phyloP scores from a whole-genome alignment of 352 stramenopile species.

The Heterotrichella gracilis region DNA sequence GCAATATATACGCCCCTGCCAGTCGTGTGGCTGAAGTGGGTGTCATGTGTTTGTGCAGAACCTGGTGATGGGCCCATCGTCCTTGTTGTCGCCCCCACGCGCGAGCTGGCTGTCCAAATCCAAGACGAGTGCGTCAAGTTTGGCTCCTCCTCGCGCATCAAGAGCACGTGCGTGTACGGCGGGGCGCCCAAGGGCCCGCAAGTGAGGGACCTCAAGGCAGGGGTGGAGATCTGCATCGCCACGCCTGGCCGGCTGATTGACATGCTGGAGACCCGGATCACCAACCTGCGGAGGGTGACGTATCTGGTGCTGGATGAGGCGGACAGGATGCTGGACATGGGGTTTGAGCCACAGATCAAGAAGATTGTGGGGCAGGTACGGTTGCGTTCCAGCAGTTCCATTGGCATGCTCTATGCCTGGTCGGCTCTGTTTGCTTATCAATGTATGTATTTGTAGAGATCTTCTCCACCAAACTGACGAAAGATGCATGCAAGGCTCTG shows the following conservation, averaged over 20 bases:
- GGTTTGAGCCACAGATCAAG: constrained; percentile 54
- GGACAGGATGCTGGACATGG: constrained; percentile 72
- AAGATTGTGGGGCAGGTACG: constrained; percentile 36
- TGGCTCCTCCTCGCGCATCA: constrained; percentile 71
- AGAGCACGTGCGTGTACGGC: constrained; percentile 94
- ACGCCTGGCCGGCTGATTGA: constrained; percentile 83
- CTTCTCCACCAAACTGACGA: too few species aligned
- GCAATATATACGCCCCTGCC: too few species aligned
- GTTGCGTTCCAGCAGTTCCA: too few species aligned
- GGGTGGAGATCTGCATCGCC: constrained; percentile 55
- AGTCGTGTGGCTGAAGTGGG: too few species aligned
- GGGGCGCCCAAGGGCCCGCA: constrained; percentile 72
- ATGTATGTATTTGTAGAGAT: too few species aligned
- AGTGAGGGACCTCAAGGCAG: constrained; percentile 35
- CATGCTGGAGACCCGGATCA: constrained; percentile 70
- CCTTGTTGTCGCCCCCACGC: constrained; percentile 78
- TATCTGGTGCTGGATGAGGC: constrained; percentile 96
- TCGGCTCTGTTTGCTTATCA: too few species aligned
- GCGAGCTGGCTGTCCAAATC: constrained; percentile 92
- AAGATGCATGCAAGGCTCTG: too few species aligned
- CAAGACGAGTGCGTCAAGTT: constrained; percentile 96
- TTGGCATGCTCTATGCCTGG: too few species aligned
- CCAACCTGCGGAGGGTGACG: constrained; percentile 71
- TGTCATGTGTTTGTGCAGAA: too few species aligned
- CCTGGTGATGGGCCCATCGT: constrained; percentile 91